Evolutionary conservation across 495 filamentous ascomycete genomes (phyloP).

Genomic region (Evernia prunastri): DNA sequence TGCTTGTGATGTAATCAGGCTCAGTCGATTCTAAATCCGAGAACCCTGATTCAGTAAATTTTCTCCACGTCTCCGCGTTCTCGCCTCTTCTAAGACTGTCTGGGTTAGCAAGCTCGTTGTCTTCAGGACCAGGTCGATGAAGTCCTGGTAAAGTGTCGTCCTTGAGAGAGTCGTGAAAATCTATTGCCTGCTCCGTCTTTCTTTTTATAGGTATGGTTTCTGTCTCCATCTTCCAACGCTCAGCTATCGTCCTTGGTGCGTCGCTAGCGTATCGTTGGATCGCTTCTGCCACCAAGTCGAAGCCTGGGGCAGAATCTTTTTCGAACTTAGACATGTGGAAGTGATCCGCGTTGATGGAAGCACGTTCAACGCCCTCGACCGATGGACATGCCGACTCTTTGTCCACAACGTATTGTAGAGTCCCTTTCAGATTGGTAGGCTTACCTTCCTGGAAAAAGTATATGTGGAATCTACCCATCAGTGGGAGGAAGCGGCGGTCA

Average conservation of each 20-base stretch:
- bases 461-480: constrained; percentile 65
- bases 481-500: constrained; percentile 66
- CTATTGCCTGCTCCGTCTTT: too few species aligned
- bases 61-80: too few species aligned
- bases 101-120: too few species aligned
- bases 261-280: constrained; percentile 61
- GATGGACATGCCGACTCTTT: constrained; percentile 67
- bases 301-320: constrained; percentile 63
- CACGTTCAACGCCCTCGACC: constrained; percentile 68
- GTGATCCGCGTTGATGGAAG: constrained; percentile 75
- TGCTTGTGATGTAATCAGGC: too few species aligned
- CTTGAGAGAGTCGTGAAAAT: too few species aligned
- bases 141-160: too few species aligned
- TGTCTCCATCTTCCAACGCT: constrained; percentile 58
- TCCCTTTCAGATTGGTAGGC: constrained; percentile 51
- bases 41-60: too few species aligned
- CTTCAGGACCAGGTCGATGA: too few species aligned
- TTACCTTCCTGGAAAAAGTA: constrained; percentile 66
- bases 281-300: constrained; percentile 64
- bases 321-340: constrained; percentile 86
- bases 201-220: too few species aligned
- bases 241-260: constrained; percentile 49
- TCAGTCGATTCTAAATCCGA: too few species aligned
- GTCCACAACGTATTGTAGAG: constrained; percentile 59
- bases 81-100: too few species aligned